A percentile compares a stretch with the other conserved stretches of the same genome.
Evolutionary conservation across 306 rosid species (phyloP).

Genomic region (Cicer pinnatifidum): DNA sequence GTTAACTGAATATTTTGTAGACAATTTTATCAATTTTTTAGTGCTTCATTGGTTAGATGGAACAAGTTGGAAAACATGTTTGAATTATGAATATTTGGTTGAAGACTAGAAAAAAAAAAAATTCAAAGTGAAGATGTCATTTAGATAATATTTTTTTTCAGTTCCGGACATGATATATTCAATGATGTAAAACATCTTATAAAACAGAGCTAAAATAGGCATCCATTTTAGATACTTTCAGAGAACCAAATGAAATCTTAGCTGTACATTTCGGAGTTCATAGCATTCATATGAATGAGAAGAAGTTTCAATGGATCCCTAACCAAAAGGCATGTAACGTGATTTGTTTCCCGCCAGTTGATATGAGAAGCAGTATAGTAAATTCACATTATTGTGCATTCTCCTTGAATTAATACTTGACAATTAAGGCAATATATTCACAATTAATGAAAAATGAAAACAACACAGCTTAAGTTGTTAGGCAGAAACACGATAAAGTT

Average conservation of each 20-base stretch:
- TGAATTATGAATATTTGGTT: slow-evolving; percentile 20
- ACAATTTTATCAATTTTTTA: slow-evolving; percentile 31
- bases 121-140: not conserved
- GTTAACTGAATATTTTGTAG: slow-evolving; percentile 33
- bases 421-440: slow-evolving; percentile 6
- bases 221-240: slow-evolving; percentile 29
- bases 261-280: slow-evolving; percentile 8
- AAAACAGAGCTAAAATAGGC: slow-evolving; percentile 30
- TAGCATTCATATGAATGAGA: slow-evolving; percentile 32
- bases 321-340: slow-evolving; percentile 26
- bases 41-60: slow-evolving; percentile 19
- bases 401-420: slow-evolving; percentile 26
- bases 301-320: slow-evolving; percentile 26
- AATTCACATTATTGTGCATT: slow-evolving; percentile 23
- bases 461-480: slow-evolving; percentile 19
- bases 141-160: slow-evolving; percentile 11
- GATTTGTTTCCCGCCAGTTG: slow-evolving; percentile 7
- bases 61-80: slow-evolving; percentile 24
- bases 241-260: slow-evolving; percentile 35
- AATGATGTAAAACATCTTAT: slow-evolving; percentile 28
- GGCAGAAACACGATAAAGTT: slow-evolving; percentile 8
- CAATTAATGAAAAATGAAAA: slow-evolving; percentile 34
- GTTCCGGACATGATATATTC: slow-evolving; percentile 23
- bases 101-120: slow-evolving; percentile 26
- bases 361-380: slow-evolving; percentile 20